Conservation (phyloP, 768 basidiomycete species). For the Tricholoma flavovirens region DNA sequence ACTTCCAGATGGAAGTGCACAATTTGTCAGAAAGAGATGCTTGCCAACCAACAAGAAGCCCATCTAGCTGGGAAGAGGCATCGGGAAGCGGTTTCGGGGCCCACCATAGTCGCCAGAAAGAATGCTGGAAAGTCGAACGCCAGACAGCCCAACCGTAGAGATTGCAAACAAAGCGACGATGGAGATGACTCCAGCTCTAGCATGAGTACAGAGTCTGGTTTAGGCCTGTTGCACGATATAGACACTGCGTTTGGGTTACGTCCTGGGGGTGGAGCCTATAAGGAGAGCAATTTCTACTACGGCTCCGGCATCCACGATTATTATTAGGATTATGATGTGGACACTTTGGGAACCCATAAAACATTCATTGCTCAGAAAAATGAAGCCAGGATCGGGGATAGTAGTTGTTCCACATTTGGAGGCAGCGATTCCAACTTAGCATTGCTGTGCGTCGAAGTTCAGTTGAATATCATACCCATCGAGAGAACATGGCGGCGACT, state of each 20-base stretch:
- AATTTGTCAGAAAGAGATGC: background rate
- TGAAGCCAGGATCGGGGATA: no score
- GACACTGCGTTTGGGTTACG: background rate
- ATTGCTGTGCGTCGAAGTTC: no score
- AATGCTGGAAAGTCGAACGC: background rate
- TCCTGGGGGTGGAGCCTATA: background rate
- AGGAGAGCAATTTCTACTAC: background rate
- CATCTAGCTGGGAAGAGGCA: background rate
- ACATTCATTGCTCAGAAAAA: no score
- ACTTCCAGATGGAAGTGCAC: background rate
- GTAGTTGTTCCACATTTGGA: no score
- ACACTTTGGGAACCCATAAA: no score
- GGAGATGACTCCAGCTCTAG: background rate
- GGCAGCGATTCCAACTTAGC: no score
- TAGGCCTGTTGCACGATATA: background rate
- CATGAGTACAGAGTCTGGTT: background rate
- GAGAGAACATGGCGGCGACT: background rate
- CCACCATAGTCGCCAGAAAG: background rate
- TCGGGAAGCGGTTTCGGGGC: background rate
- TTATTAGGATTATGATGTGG: no score
- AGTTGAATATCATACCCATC: no score
- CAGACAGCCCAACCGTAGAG: background rate
- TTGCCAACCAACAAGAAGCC: background rate
- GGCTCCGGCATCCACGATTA: no score
- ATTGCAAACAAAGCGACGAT: background rate